Evolutionary conservation across 169 alveolate genomes (phyloP).

Genomic region (Eimeria sp.): DNA sequence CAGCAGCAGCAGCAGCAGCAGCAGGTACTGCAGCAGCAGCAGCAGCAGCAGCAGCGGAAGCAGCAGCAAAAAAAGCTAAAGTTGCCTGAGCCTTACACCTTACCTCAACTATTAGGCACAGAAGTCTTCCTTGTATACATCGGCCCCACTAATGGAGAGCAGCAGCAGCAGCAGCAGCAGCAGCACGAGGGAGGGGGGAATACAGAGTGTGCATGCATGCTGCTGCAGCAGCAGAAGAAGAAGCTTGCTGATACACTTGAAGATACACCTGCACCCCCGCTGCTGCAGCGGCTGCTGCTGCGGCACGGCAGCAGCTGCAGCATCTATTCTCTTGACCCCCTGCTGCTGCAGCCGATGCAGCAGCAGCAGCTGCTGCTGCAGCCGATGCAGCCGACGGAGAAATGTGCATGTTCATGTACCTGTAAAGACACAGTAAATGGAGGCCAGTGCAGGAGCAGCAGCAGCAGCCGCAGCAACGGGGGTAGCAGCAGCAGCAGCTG

Average conservation of each 20-base stretch:
- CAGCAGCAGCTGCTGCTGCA: neutral
- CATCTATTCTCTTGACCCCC: neutral
- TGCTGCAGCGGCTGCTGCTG: neutral
- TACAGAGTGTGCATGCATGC: neutral
- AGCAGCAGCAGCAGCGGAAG: too few species aligned
- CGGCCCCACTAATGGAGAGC: neutral
- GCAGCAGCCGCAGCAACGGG: too few species aligned
- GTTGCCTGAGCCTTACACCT: neutral
- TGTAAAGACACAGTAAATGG: too few species aligned
- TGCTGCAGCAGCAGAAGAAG: neutral
- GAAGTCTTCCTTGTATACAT: neutral
- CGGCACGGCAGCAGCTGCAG: conserved; percentile 35
- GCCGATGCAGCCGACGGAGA: neutral
- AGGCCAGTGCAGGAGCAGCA: neutral
- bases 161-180: conserved; percentile 23
- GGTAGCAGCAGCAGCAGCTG: neutral
- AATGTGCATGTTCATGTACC: too few species aligned
- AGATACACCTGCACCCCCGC: neutral
- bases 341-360: neutral
- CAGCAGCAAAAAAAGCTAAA: neutral
- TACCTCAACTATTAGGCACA: neutral
- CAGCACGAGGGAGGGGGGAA: neutral
- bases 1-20: neutral
- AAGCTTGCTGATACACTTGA: neutral
- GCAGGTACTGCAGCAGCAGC: too few species aligned